A percentile compares a stretch with the other conserved stretches of the same genome.
Conservation (phyloP, 345 rosid species). For the Eucalyptus tenuipes region DNA sequence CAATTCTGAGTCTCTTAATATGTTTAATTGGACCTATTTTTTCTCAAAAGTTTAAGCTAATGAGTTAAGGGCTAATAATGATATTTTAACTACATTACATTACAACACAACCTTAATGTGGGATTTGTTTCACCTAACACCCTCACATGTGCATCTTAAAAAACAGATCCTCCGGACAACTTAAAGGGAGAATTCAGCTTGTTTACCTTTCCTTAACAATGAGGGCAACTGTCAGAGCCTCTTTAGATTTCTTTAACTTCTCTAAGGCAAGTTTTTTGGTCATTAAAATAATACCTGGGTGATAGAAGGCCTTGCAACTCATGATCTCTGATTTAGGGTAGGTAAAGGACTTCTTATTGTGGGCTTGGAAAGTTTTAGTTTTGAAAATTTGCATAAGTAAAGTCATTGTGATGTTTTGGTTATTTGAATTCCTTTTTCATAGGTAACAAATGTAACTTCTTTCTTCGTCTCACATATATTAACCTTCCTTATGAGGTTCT, state of each 20-base stretch:
- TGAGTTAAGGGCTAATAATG: not conserved
- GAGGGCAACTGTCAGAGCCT: not conserved
- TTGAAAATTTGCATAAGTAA: not conserved
- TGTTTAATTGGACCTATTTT: not conserved
- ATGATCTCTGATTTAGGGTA: not conserved
- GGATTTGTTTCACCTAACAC: not conserved
- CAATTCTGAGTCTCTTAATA: not conserved
- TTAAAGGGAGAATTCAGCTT: not conserved
- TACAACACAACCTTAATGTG: not conserved
- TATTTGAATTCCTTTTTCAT: not conserved
- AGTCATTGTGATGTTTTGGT: not conserved
- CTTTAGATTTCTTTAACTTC: not conserved
- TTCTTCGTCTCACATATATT: not conserved
- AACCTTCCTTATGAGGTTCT: not conserved
- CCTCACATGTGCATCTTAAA: not conserved
- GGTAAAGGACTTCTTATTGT: not conserved
- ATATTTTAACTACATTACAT: not conserved
- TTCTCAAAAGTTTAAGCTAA: not conserved
- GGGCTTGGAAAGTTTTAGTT: not conserved
- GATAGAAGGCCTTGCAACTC: not conserved
- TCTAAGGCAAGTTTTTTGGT: not conserved
- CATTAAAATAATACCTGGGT: not conserved
- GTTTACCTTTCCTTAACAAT: not conserved
- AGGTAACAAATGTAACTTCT: not conserved
- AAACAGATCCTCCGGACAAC: not conserved